Evolutionary conservation across 257 asterid species (phyloP), one percentile per base, ranked within the genome.

Genomic region (Nicotiana sylvestris): DNA sequence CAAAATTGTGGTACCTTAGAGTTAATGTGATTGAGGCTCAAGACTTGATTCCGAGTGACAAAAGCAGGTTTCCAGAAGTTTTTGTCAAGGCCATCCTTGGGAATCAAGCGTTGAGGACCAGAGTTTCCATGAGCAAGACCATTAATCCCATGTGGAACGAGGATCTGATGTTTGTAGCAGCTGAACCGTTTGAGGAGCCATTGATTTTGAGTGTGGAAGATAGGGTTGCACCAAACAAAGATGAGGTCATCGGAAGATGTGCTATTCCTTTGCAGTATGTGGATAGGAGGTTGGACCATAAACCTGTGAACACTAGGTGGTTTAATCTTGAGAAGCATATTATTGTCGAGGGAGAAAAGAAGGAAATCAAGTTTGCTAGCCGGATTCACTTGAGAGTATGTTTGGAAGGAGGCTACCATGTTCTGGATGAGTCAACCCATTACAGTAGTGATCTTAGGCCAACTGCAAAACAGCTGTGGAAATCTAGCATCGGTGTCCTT

Each of bases 401-500:
- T 72, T 74, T 89, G 74, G 92, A 89, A 84, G 92, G 92, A 66
- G 92, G 90, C 56, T 89, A 89, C 80, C 92, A 89, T 70, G 92
- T 89, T 60, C 86, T 89, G 13, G 92, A 89, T 58, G 92, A 89
- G 82, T 89, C 92, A 3, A 89, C 92, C 18, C 90, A 89, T 78
- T 87, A 89, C 83, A 89, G 92, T 58, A 89, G 92, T 81, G 92
- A 89, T 82, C 90, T 89, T 27, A 85, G 92, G 43, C 92, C 92
- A 8, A 89, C 92, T 2, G 90, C 90, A 39, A 89, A 84, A 49
- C 92, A 87, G 81, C 62, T 89, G 27, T 89, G 92, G 92, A 89
- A 89, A 55, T 69, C 92, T 4, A 89, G 84, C 86, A 87, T 89
- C 4, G 92, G 92, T 74, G 89, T 89, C 81, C 85, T 89, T 6